Evolutionary conservation across 345 rosid genomes (phyloP).

Genomic region (Syzygium grande): DNA sequence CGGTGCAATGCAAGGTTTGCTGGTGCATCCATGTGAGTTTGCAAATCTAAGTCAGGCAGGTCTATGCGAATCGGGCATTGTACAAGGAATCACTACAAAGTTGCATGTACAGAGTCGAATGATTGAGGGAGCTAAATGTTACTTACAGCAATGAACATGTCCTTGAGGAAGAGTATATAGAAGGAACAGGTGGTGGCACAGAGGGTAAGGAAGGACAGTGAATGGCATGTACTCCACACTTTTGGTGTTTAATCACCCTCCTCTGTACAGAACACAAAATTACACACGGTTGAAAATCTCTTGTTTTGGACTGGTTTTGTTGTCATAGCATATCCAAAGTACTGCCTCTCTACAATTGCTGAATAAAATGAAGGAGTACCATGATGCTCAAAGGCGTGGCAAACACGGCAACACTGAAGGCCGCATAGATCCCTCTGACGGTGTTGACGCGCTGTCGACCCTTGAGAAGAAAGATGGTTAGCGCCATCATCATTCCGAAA

Average conservation of each 20-base stretch:
- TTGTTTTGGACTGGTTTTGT: not conserved
- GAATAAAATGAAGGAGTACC: not conserved
- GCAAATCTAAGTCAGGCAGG: not conserved
- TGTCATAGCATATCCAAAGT: not conserved
- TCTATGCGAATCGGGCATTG: not conserved
- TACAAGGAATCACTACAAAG: not conserved
- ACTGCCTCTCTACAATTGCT: not conserved
- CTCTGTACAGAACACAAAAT: slow-evolving; percentile 11
- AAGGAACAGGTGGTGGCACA: slow-evolving; percentile 20
- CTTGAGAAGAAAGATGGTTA: slow-evolving; percentile 7
- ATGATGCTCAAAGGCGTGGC: slow-evolving; percentile 51
- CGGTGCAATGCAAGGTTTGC: not conserved
- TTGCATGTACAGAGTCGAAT: not conserved
- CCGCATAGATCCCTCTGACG: slow-evolving; percentile 37
- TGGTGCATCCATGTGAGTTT: not conserved
- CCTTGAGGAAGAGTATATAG: slow-evolving; percentile 14
- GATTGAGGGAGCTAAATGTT: not conserved
- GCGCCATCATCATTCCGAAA: slow-evolving; percentile 10
- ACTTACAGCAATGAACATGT: slow-evolving; percentile 21
- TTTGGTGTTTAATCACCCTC: slow-evolving; percentile 32
- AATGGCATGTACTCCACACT: slow-evolving; percentile 54
- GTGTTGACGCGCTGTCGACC: slow-evolving; percentile 9
- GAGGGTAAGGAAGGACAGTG: slow-evolving; percentile 27
- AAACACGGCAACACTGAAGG: slow-evolving; percentile 30
- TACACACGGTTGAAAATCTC: not conserved